phyloP scores from a whole-genome alignment of 805 yeast genomes.

The Starmera caribaea region DNA sequence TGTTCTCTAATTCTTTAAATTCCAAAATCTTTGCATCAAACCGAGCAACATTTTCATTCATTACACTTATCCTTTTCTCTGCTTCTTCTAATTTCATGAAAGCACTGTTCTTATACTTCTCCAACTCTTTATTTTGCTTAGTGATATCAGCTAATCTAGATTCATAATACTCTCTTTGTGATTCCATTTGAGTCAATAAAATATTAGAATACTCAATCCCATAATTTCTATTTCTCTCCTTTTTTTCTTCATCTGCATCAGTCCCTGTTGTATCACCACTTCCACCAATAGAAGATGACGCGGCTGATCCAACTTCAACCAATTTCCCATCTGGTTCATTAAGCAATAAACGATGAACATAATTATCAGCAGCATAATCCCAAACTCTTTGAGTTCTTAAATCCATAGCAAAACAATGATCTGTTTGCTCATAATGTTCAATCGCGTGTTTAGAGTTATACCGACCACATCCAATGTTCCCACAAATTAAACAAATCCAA shows the following conservation, averaged over 20 bases:
- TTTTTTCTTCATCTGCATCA: slow-evolving; percentile 6
- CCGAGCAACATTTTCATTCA: no score
- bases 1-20: not conserved
- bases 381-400: slow-evolving; percentile 76
- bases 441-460: slow-evolving; percentile 82
- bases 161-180: slow-evolving; percentile 80
- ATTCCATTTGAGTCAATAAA: slow-evolving; percentile 69
- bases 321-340: slow-evolving; percentile 85
- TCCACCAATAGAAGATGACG: slow-evolving; percentile 3
- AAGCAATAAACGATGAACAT: slow-evolving; percentile 78
- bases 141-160: slow-evolving; percentile 25
- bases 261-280: not conserved
- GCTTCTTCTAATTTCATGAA: no score
- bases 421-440: slow-evolving; percentile 65
- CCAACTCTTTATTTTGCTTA: slow-evolving; percentile 3
- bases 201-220: slow-evolving; percentile 76
- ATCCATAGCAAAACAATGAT: slow-evolving; percentile 91
- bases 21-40: not conserved
- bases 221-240: slow-evolving; percentile 42
- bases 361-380: slow-evolving; percentile 89
- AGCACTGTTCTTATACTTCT: not conserved
- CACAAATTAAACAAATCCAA: slow-evolving; percentile 89
- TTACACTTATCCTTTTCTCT: no score
- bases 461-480: slow-evolving; percentile 87
- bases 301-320: slow-evolving; percentile 46